Evolutionary conservation across 148 eudicot species (phyloP).

Genomic region (Vaccinium vitisidaea): DNA sequence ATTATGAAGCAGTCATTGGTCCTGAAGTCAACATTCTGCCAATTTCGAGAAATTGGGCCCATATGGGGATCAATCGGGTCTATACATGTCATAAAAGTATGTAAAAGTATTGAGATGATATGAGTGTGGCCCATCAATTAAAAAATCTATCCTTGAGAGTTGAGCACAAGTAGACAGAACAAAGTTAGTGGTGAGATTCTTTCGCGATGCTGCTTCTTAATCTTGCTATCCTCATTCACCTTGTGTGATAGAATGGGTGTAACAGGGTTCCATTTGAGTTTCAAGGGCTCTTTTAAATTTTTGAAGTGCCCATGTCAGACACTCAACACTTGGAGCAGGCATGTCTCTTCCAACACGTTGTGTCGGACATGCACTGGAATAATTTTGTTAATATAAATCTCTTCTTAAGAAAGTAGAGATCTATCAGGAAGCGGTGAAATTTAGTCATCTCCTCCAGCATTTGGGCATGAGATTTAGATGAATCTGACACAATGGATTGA

Average conservation of each 20-base stretch:
- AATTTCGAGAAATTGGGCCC: too few relatives aligned
- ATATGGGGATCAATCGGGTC: too few relatives aligned
- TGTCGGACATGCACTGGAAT: background rate
- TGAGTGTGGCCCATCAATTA: too few relatives aligned
- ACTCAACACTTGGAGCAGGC: too few relatives aligned
- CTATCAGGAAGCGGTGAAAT: background rate
- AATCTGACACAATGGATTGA: background rate
- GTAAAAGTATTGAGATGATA: too few relatives aligned
- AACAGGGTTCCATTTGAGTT: background rate
- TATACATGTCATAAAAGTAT: too few relatives aligned
- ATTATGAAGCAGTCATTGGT: too few relatives aligned
- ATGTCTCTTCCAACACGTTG: background rate
- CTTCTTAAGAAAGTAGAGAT: background rate
- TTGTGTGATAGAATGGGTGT: background rate
- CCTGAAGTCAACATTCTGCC: too few relatives aligned
- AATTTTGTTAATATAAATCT: background rate
- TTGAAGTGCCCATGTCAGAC: too few relatives aligned
- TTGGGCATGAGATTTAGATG: background rate
- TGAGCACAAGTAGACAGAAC: too few relatives aligned
- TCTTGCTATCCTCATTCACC: background rate
- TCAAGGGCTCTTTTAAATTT: too few relatives aligned
- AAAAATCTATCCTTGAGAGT: too few relatives aligned
- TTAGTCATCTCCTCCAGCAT: background rate
- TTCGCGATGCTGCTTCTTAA: background rate
- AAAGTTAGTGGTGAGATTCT: background rate